Evolutionary conservation across 2,329 filamentous ascomycete genomes (phyloP), one percentile per base, ranked within the genome.

Genomic region (Harringtonia aguacate): DNA sequence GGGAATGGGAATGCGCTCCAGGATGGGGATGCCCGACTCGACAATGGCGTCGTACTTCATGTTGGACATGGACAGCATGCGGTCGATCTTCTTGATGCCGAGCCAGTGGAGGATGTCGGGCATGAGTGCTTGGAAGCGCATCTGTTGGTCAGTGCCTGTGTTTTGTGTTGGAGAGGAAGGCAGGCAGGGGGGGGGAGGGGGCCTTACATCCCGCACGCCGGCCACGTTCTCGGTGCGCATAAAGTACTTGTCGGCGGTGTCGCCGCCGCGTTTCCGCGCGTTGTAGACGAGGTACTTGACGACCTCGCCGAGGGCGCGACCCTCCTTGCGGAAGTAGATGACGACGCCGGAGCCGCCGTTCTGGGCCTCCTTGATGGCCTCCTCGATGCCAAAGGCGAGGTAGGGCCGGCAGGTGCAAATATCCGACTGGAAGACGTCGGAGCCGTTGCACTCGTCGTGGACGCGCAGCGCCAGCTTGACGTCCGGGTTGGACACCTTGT

Each of bases 311-410:
- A 97, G 70, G 31, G 90, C 92, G 53, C 92, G 78, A 27, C 92
- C 92, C 68, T 98, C 92, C 62, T 98, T 98, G 53, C 92, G 81
- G 77, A 97, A 98, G 63, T 98, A 98, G 60, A 97, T 95, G 44
- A 97, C 92, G 20, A 95, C 87, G 45, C 90, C 90, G 54, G 83
- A 90, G 39, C 90, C 90, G 43, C 90, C 90, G 46, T 84, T 87
- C 61, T 97, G 92, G 12, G 92, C 92, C 65, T 97, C 88, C 58
- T 94, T 95, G 54, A 98, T 89, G 13, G 92, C 92, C 64, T 98
- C 92, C 58, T 95, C 88, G 49, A 98, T 94, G 48, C 92, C 92
- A 60, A 94, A 97, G 58, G 94, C 94, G 46, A 97, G 78, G 61
- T 97, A 97, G 15, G 92, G 92, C 45, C 86, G 77, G 64, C 90